Evolutionary conservation across 805 yeast species (phyloP).

Genomic region (Saccharomycopsis olivae): DNA sequence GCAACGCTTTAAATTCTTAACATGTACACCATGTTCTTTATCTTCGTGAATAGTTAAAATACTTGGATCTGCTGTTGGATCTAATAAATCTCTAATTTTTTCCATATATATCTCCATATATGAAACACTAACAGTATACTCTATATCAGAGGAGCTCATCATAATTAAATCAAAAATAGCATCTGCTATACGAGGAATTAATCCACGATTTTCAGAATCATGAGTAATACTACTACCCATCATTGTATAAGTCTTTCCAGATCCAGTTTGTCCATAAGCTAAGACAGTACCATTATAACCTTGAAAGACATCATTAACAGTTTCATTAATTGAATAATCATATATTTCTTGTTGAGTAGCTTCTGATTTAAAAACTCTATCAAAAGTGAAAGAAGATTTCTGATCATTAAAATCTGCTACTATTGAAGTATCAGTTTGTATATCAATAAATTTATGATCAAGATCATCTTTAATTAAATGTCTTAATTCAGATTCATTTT

Average conservation of each 20-base stretch:
- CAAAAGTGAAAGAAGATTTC: constrained; percentile 42
- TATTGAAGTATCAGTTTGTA: constrained; percentile 25
- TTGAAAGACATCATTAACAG: constrained; percentile 56
- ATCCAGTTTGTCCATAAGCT: constrained; percentile 73
- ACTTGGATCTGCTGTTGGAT: constrained; percentile 20
- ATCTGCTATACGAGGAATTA: constrained; percentile 64
- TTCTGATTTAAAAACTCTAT: constrained; percentile 45
- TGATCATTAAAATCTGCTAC: constrained; percentile 17
- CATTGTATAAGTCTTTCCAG: constrained; percentile 73
- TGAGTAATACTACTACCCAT: constrained; percentile 41
- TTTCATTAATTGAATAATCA: constrained; percentile 44
- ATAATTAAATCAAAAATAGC: constrained; percentile 48
- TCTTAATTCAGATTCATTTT: constrained; percentile 22
- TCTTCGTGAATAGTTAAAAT: constrained; percentile 53
- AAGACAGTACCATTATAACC: constrained; percentile 75
- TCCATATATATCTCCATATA: constrained; percentile 81
- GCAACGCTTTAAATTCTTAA: constrained; percentile 55
- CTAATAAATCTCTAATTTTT: constrained; percentile 52
- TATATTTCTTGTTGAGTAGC: constrained; percentile 50
- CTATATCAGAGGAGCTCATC: constrained; percentile 38
- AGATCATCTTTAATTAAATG: background rate
- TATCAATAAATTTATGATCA: constrained; percentile 8
- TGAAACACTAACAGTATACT: constrained; percentile 57
- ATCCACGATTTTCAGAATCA: constrained; percentile 39
- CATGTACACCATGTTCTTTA: constrained; percentile 53